These are phyloP conservation scores for Nadsonia starkeyi-henricii DNA, from an alignment of 1,139 yeast genomes.

Conservation along the genomic window DNA sequence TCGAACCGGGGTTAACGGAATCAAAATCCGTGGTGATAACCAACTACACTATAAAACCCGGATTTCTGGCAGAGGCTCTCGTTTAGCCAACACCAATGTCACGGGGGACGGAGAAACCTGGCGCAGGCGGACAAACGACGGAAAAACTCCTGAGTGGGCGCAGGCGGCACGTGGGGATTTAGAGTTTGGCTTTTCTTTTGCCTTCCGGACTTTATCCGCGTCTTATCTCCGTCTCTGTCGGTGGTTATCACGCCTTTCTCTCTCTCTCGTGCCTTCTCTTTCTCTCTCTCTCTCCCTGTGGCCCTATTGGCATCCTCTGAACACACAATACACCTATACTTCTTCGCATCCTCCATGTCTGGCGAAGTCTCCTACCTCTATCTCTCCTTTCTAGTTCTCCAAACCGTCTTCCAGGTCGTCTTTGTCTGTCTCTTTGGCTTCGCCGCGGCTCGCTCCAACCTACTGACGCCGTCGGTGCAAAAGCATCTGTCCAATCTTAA, in stretches of 20 bases:
- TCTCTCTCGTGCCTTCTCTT: too few species aligned
- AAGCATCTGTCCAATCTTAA: conserved; percentile 53
- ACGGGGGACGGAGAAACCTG: too few species aligned
- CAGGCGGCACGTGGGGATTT: too few species aligned
- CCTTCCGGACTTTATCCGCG: too few species aligned
- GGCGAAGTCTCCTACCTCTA: conserved; percentile 35
- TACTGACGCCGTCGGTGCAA: conserved; percentile 48
- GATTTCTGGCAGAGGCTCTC: too few species aligned
- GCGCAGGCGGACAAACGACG: too few species aligned
- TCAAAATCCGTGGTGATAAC: neutral
- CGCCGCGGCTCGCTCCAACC: conserved; percentile 47
- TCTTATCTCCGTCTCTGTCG: too few species aligned
- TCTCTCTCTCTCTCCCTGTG: neutral
- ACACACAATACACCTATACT: neutral
- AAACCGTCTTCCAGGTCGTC: conserved; percentile 68
- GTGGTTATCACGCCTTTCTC: too few species aligned
- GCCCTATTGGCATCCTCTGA: neutral
- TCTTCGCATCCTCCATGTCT: neutral
- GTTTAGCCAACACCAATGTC: too few species aligned
- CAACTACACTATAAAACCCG: neutral
- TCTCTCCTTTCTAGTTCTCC: conserved; percentile 53
- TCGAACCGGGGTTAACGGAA: neutral
- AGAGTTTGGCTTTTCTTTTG: too few species aligned
- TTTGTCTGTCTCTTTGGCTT: conserved; percentile 61
- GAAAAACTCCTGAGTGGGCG: too few species aligned